Conservation (phyloP, 2,329 filamentous ascomycete species). For the Xylaria multiplex region DNA sequence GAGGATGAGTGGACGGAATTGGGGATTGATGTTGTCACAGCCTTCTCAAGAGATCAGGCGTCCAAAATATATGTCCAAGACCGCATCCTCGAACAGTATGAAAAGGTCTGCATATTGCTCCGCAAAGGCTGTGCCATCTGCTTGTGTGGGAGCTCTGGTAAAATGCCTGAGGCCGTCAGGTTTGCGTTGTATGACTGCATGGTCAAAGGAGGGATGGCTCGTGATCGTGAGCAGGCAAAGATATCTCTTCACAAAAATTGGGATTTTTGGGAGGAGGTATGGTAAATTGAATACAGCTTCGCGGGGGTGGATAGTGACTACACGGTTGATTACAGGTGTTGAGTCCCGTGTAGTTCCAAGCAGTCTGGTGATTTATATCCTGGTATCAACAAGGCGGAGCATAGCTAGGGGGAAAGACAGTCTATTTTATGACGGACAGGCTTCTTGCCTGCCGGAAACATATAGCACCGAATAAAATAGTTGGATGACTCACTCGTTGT, state of each 20-base stretch:
- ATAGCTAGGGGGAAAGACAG: background rate
- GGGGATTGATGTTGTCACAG: slow-evolving; percentile 65
- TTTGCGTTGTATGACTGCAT: slow-evolving; percentile 62
- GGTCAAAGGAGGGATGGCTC: slow-evolving; percentile 50
- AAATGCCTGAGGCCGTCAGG: slow-evolving; percentile 67
- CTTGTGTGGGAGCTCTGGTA: slow-evolving; percentile 66
- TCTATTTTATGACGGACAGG: background rate
- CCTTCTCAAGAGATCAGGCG: slow-evolving; percentile 75
- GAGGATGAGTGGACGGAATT: slow-evolving; percentile 74
- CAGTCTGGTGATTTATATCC: background rate
- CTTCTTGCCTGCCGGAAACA: no score
- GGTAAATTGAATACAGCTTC: slow-evolving; percentile 52
- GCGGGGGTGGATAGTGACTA: no score
- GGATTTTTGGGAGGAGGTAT: slow-evolving; percentile 67
- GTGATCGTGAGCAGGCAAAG: slow-evolving; percentile 53
- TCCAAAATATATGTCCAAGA: slow-evolving; percentile 68
- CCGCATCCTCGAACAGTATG: slow-evolving; percentile 57
- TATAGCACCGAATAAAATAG: no score
- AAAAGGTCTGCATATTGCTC: slow-evolving; percentile 52
- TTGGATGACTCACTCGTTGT: no score
- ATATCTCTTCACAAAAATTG: slow-evolving; percentile 41
- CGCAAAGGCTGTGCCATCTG: slow-evolving; percentile 57
- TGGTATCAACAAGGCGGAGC: background rate
- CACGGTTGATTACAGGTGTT: background rate
- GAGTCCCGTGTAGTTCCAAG: background rate